Conservation (phyloP, 2,329 filamentous ascomycete species). For the Sporothrix schenckii region DNA sequence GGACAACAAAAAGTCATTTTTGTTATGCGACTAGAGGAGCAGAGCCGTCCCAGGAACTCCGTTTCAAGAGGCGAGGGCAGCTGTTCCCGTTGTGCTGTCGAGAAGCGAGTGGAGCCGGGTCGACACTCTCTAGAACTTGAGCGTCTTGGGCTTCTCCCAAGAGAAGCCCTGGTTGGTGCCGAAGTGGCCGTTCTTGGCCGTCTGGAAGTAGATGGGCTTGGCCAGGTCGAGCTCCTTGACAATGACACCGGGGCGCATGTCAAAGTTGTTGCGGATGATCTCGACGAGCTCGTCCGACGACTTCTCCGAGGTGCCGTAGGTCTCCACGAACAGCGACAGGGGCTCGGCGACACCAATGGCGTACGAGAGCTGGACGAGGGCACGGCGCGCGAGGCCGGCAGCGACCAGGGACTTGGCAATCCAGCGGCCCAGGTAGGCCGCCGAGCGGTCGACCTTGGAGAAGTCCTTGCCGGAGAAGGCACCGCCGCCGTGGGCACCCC, state of each 20-base stretch:
- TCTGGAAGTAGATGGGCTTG: conserved; percentile 97
- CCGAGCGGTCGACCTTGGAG: conserved; percentile 99
- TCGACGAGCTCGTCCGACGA: conserved; percentile 88
- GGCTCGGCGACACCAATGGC: conserved; percentile 98
- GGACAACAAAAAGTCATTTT: conserved; percentile 21
- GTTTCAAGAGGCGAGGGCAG: not conserved
- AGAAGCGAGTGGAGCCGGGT: not conserved
- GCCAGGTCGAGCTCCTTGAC: conserved; percentile 94
- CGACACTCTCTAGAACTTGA: conserved; percentile 74
- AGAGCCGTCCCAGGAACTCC: not conserved
- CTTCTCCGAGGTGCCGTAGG: conserved; percentile 92
- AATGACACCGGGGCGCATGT: conserved; percentile 96
- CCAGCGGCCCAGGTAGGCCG: conserved; percentile 96
- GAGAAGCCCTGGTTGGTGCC: conserved; percentile 92
- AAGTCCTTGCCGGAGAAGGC: conserved; percentile 99
- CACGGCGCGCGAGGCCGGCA: conserved; percentile 86
- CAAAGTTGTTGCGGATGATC: conserved; percentile 95
- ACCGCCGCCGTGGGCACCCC: conserved; percentile 99
- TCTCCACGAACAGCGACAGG: conserved; percentile 95
- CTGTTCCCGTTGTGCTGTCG: conserved; percentile 1
- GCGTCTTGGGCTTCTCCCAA: conserved; percentile 97
- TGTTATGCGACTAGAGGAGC: conserved; percentile 15
- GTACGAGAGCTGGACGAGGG: conserved; percentile 96
- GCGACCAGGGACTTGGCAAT: conserved; percentile 97
- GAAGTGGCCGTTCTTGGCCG: conserved; percentile 99